These are phyloP conservation scores for Monosporascus sp. DNA, from an alignment of 2,329 filamentous ascomycete genomes.

Conservation along the genomic window DNA sequence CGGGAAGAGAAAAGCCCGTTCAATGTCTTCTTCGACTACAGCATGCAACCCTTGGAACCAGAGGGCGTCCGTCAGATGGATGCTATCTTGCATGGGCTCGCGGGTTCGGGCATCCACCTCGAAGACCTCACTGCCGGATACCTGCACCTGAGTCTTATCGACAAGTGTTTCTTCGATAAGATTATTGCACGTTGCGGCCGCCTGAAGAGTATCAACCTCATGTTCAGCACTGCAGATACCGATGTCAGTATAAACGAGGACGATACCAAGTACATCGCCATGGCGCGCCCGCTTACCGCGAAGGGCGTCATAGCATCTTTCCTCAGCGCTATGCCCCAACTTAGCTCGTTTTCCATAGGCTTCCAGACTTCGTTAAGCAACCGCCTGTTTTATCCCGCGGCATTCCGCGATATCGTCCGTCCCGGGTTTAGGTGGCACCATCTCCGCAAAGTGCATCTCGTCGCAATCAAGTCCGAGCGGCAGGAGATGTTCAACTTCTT, in stretches of 20 bases:
- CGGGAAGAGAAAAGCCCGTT: not conserved
- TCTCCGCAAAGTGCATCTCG: not conserved
- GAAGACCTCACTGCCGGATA: not conserved
- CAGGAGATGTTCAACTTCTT: conserved; percentile 5
- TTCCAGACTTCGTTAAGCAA: not conserved
- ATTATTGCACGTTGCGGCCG: not conserved
- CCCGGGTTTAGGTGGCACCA: conserved; percentile 1
- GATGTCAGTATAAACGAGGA: not conserved
- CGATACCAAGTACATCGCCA: not conserved
- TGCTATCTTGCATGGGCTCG: conserved; percentile 1
- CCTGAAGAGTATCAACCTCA: conserved; percentile 1
- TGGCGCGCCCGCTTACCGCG: not conserved
- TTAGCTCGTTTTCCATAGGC: not conserved
- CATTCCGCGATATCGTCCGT: not conserved
- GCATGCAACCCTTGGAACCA: not conserved
- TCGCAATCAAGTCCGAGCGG: not conserved
- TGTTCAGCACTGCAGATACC: not conserved
- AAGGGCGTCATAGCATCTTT: not conserved
- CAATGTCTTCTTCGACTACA: not conserved
- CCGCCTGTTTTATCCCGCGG: not conserved
- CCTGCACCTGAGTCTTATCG: not conserved
- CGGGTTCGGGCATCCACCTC: not conserved
- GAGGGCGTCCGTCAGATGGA: not conserved
- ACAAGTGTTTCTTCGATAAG: not conserved
- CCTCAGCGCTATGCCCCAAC: not conserved